phyloP scores from a whole-genome alignment of 2,329 filamentous ascomycete species.

The Coniella lustricola region DNA sequence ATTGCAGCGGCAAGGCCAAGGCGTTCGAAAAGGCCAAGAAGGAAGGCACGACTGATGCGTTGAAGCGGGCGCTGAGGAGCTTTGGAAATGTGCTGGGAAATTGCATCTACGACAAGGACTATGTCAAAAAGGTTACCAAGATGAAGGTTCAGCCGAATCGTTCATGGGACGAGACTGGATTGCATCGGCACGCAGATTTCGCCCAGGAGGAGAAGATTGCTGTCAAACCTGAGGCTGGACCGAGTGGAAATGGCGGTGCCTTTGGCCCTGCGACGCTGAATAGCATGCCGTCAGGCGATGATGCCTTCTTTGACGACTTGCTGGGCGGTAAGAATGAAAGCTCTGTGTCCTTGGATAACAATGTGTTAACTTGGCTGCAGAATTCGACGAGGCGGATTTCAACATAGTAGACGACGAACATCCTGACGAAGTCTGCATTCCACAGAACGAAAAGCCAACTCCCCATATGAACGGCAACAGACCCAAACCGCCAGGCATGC shows the following conservation, averaged over 20 bases:
- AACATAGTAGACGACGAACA: slow-evolving; percentile 61
- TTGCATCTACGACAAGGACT: slow-evolving; percentile 96
- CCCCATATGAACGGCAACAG: slow-evolving; percentile 23
- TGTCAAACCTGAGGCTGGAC: slow-evolving; percentile 19
- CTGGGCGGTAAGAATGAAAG: slow-evolving; percentile 36
- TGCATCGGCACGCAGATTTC: slow-evolving; percentile 77
- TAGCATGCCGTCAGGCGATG: slow-evolving; percentile 18
- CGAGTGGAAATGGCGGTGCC: slow-evolving; percentile 2
- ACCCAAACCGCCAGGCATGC: slow-evolving; percentile 27
- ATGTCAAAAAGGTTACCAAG: slow-evolving; percentile 81
- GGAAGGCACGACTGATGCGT: slow-evolving; percentile 87
- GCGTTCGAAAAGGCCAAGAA: slow-evolving; percentile 99
- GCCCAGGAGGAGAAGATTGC: slow-evolving; percentile 48
- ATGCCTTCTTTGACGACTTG: slow-evolving; percentile 44
- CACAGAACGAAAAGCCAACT: slow-evolving; percentile 28
- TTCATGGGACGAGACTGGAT: slow-evolving; percentile 65
- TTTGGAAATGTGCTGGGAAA: slow-evolving; percentile 98
- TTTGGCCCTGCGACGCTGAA: background rate
- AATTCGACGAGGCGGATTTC: slow-evolving; percentile 74
- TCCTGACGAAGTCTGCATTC: slow-evolving; percentile 67
- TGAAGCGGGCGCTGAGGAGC: slow-evolving; percentile 82
- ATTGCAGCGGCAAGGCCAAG: slow-evolving; percentile 87
- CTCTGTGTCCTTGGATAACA: slow-evolving; percentile 3
- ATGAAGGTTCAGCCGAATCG: slow-evolving; percentile 72
- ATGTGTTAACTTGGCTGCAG: slow-evolving; percentile 35